Evolutionary conservation across 2,329 filamentous ascomycete genomes (phyloP), one percentile per base, ranked within the genome.

Genomic region (Colletotrichum sublineola): DNA sequence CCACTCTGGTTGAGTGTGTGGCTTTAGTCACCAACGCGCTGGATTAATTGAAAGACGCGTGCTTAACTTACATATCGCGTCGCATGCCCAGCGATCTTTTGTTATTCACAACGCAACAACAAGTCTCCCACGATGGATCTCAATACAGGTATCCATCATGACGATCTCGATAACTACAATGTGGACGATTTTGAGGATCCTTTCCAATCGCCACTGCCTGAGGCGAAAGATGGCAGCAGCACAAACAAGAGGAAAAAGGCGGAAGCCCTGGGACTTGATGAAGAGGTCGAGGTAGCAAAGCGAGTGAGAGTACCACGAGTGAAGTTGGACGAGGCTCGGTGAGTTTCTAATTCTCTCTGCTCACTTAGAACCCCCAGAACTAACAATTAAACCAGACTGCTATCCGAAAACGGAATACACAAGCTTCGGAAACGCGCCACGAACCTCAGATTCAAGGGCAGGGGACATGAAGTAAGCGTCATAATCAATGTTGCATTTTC

Each of bases 301-400:
- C 93, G 93, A 77, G 88, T 91, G 46, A 88, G 91, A 74, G 84
- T 80, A 0, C 94, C 95, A 1, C 87, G 91, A 68, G 92, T 96
- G 5, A 99, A 98, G 81, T 88, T 99, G 36, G 95, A 99, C 78
- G 94, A 97, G 77, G 84, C 89, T 12, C 89, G 91, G 92, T 94
- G 79, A 64, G 77, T 52, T 53, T 33, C 24, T 40, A 61, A 67
- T 1, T 58, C 5, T 33, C 24, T 11, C 71, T 11, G 20, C 24
- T 14, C 44, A 3, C 12, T 14, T 15, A 7, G 2, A 8, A 5
- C 5, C 15, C 18, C 5, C 18, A 12, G 5, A 38, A 63, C 75
- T 77, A 48, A 79, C 50, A 36, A 8, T 67, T n/a, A 12, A 29
- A 15, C 7, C 38, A 95, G 94, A 75, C 84, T 98, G n/a, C 86